These are phyloP conservation scores for Ganoderma sinense DNA, from an alignment of 1,284 basidiomycete genomes.

Conservation along the genomic window DNA sequence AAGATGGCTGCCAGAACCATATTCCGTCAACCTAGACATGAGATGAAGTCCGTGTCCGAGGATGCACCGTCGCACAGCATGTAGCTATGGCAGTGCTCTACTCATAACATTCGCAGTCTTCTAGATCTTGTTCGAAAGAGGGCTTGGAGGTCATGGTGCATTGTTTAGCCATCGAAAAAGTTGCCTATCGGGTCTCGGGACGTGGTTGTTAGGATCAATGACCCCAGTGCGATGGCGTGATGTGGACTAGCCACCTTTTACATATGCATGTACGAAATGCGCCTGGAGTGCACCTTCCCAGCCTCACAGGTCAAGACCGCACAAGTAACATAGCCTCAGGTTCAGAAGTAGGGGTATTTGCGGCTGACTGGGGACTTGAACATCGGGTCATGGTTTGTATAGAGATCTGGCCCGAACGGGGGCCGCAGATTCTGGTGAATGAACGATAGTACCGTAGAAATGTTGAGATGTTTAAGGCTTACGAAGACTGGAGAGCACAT, in stretches of 20 bases:
- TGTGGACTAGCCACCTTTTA: background rate
- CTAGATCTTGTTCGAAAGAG: background rate
- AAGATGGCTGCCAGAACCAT: background rate
- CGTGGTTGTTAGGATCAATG: conserved; percentile 9
- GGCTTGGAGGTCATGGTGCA: background rate
- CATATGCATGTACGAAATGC: background rate
- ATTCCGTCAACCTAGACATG: background rate
- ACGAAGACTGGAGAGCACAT: too few species aligned
- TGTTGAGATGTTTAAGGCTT: too few species aligned
- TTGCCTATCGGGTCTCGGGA: background rate
- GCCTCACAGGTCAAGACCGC: too few species aligned
- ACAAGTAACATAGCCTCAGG: too few species aligned
- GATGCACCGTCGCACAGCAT: background rate
- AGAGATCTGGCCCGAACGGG: too few species aligned
- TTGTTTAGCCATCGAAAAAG: background rate
- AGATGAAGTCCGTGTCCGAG: background rate
- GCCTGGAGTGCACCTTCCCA: background rate
- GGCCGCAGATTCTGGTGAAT: too few species aligned
- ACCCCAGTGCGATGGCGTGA: conserved; percentile 5
- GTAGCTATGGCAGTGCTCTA: background rate
- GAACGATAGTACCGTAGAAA: too few species aligned
- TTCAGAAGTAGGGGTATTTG: too few species aligned
- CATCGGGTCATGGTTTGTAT: too few species aligned
- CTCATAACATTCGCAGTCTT: background rate
- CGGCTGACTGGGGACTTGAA: too few species aligned